phyloP scores from a whole-genome alignment of 1,139 yeast species.

The Komagataea norvegica region DNA sequence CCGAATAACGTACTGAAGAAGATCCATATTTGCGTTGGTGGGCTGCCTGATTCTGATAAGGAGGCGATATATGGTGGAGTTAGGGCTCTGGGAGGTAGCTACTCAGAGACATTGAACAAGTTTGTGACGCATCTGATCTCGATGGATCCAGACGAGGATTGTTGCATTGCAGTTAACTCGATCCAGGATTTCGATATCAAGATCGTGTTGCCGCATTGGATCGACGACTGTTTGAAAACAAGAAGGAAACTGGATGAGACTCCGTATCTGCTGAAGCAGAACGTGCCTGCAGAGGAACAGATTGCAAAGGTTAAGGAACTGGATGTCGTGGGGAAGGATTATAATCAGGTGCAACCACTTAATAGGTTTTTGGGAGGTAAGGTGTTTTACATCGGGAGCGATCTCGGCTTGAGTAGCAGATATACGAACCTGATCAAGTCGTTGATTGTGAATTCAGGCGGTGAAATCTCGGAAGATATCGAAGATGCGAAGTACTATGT shows the following conservation, averaged over 20 bases:
- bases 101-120: slow-evolving; percentile 55
- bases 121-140: slow-evolving; percentile 79
- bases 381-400: slow-evolving; percentile 28
- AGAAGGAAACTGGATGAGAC: slow-evolving; percentile 48
- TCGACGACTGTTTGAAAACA: slow-evolving; percentile 59
- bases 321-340: slow-evolving; percentile 25
- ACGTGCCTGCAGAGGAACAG: slow-evolving; percentile 12
- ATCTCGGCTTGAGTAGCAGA: slow-evolving; percentile 30
- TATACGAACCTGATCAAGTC: slow-evolving; percentile 29
- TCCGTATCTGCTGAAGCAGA: slow-evolving; percentile 40
- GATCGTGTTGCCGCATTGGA: slow-evolving; percentile 74
- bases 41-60: slow-evolving; percentile 53
- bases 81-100: slow-evolving; percentile 71
- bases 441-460: slow-evolving; percentile 37
- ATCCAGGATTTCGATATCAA: slow-evolving; percentile 43
- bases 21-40: slow-evolving; percentile 57
- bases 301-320: slow-evolving; percentile 21
- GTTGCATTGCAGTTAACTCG: slow-evolving; percentile 35
- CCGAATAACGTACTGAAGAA: slow-evolving; percentile 60
- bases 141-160: slow-evolving; percentile 45
- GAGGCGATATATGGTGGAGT: slow-evolving; percentile 66
- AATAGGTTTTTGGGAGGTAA: slow-evolving; percentile 21
- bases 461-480: slow-evolving; percentile 32
- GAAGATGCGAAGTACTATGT: slow-evolving; percentile 52
- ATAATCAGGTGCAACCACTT: slow-evolving; percentile 7